These are phyloP conservation scores for Omphalotus guepiniiformis DNA, from an alignment of 768 basidiomycete genomes.

Conservation along the genomic window DNA sequence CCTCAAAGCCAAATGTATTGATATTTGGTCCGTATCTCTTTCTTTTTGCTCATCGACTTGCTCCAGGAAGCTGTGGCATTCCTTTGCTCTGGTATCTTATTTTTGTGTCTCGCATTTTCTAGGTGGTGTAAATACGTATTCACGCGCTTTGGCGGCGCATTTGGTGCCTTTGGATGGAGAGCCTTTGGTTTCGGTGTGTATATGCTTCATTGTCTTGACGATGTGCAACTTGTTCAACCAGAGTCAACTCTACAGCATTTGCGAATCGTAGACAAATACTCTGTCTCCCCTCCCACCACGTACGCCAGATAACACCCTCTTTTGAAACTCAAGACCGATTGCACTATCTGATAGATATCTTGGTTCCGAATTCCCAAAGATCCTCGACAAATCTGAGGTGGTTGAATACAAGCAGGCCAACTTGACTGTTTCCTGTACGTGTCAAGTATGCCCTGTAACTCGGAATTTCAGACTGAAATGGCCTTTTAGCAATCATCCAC, in stretches of 20 bases:
- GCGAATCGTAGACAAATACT: conserved; percentile 72
- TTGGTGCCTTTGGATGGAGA: conserved; percentile 68
- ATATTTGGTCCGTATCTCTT: conserved; percentile 59
- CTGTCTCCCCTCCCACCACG: conserved; percentile 72
- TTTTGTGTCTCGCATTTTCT: conserved; percentile 12
- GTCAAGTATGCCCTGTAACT: conserved; percentile 1
- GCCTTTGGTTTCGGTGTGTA: conserved; percentile 65
- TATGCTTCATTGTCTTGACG: conserved; percentile 10
- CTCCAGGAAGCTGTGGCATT: conserved; percentile 5
- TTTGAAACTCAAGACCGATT: conserved; percentile 19
- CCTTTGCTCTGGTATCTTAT: conserved; percentile 3
- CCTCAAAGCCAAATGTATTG: conserved; percentile 57
- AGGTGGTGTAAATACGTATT: conserved; percentile 83
- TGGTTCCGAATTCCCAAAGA: conserved; percentile 66
- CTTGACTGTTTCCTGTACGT: conserved; percentile 66
- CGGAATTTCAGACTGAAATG: conserved; percentile 13
- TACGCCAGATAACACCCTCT: conserved; percentile 34
- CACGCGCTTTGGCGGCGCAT: conserved; percentile 62
- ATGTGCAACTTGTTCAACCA: conserved; percentile 14
- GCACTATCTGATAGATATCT: conserved; percentile 52
- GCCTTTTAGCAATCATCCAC: conserved; percentile 54
- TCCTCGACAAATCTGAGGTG: conserved; percentile 60
- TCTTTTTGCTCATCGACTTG: conserved; percentile 3
- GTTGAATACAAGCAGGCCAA: conserved; percentile 85
- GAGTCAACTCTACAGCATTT: conserved; percentile 44